Evolutionary conservation across 2,329 filamentous ascomycete species (phyloP), one percentile per base, ranked within the genome.

Genomic region (Aureobasidium subglaciale): DNA sequence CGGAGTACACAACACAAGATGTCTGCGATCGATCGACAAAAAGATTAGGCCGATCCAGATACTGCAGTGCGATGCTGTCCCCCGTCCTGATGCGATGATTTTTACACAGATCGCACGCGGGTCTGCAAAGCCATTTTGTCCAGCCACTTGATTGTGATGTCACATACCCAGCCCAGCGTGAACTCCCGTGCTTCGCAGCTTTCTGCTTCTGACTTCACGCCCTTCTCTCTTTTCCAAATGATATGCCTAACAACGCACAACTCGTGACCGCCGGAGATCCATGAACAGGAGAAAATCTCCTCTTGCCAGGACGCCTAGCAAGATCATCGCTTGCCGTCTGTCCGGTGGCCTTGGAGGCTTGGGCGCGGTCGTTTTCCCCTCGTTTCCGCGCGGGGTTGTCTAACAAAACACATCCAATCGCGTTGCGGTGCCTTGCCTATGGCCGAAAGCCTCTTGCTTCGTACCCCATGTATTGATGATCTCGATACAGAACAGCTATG

Each of bases 381-480:
- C 34, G 46, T 38, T 27, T 18, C 11, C 38, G 50, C 50, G 50
- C 50, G 50, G 50, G 50, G 50, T 54, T 29, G 38, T 29, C 16
- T 16, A 30, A 8, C 29, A 35, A 32, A 25, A 34, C 30, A 54
- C 38, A 20, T 27, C 50, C 50, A 54, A 54, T 54, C 38, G 50
- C 38, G 43, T n/a, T 15, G 18, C 50, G 37, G 50, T 54, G 50
- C 50, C 50, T 54, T 54, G 50, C 38, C 38, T 42, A 34, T 38
- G 50, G 20, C 50, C 50, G 50, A 54, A 38, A 54, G 25, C 15
- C 18, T 43, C n/a, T 43, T 35, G 38, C 11, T 11, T 43, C 18
- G 50, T 54, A 54, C 50, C 6, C 15, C 27, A 54, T 5, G 48
- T 53, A 53, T 41, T 29, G 50, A 42, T 42, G 27, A 43, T 43